Evolutionary conservation across 169 alveolate species (phyloP).

Genomic region (Perkinsus olseni): DNA sequence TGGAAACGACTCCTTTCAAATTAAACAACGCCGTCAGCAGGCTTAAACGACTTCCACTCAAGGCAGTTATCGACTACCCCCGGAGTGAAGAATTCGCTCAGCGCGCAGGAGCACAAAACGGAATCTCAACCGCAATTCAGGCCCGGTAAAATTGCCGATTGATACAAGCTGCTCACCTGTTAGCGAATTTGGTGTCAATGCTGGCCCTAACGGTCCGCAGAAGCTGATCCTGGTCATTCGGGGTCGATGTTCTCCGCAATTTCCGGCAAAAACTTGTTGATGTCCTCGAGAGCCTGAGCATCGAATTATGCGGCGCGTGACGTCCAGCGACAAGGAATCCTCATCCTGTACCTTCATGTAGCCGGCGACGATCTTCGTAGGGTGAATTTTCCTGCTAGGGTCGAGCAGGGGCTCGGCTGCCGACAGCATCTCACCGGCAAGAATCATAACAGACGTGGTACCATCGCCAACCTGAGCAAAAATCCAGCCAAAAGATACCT

Average conservation of each 20-base stretch:
- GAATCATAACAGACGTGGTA: slow-evolving; percentile 91
- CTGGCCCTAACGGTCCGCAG: slow-evolving; percentile 25
- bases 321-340: not conserved
- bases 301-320: not conserved
- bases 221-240: slow-evolving; percentile 52
- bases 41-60: not conserved
- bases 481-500: not conserved
- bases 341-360: slow-evolving; percentile 27
- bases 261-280: slow-evolving; percentile 66
- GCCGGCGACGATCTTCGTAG: slow-evolving; percentile 87
- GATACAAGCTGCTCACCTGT: not conserved
- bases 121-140: too few relatives aligned
- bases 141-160: slow-evolving; percentile 16
- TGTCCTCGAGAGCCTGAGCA: slow-evolving; percentile 77
- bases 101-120: too few relatives aligned
- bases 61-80: too few relatives aligned
- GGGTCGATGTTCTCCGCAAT: slow-evolving; percentile 75
- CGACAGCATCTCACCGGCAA: slow-evolving; percentile 91
- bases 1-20: too few relatives aligned
- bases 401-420: slow-evolving; percentile 89
- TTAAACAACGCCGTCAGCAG: not conserved
- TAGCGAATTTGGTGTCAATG: slow-evolving; percentile 42
- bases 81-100: too few relatives aligned
- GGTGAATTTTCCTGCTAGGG: slow-evolving; percentile 80
- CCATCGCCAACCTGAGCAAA: slow-evolving; percentile 84